These are phyloP conservation scores for Acanthamoeba lenticulata DNA, from an alignment of 208 protist genomes.

Conservation along the genomic window DNA sequence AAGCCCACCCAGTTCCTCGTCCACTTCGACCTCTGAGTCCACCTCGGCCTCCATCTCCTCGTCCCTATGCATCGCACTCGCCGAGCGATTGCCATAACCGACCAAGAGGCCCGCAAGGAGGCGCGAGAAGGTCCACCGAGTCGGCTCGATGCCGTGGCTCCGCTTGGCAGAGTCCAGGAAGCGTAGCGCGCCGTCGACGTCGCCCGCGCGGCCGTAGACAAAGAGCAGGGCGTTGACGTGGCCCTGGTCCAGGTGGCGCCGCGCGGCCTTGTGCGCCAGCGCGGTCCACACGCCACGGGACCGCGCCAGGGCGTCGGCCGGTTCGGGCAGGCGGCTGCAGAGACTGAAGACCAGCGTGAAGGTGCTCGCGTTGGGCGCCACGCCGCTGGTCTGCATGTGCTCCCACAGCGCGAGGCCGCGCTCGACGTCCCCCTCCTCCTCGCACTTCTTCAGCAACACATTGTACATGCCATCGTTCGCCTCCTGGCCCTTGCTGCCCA, in stretches of 20 bases:
- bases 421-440: background rate
- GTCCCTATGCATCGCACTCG: too few relatives aligned
- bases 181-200: background rate
- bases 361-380: background rate
- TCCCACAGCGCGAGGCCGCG: background rate
- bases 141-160: background rate
- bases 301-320: background rate
- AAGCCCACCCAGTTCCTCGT: background rate
- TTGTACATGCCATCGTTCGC: background rate
- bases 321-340: background rate
- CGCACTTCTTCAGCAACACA: background rate
- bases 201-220: background rate
- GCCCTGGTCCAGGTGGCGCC: background rate
- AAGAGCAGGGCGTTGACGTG: background rate
- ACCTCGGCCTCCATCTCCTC: background rate
- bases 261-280: background rate
- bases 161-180: background rate
- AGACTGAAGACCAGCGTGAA: background rate
- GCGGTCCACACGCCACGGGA: background rate
- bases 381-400: background rate
- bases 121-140: background rate
- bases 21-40: background rate
- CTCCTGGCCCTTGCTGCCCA: background rate
- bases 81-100: too few relatives aligned
- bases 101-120: background rate